Percentiles rank a stretch among this genome's conserved stretches.
phyloP scores from a whole-genome alignment of 768 basidiomycete genomes.

The Postia placenta region DNA sequence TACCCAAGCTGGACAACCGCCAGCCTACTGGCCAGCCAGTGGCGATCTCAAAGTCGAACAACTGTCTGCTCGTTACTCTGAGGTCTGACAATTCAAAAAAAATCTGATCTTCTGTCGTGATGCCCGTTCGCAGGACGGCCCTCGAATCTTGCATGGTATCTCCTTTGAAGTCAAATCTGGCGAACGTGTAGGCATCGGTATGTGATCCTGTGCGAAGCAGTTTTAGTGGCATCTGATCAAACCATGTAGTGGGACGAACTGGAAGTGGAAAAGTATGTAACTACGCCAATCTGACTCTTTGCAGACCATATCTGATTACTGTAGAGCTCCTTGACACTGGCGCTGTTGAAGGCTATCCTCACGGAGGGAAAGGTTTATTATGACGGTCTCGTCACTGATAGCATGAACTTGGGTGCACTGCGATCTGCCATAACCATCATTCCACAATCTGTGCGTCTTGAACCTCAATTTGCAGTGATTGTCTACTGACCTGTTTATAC shows the following conservation, averaged over 20 bases:
- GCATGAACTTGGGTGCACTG: constrained; percentile 41
- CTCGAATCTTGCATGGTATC: constrained; percentile 47
- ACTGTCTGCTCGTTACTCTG: constrained; percentile 41
- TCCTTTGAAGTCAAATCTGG: constrained; percentile 48
- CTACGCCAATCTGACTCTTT: too few species aligned
- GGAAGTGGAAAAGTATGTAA: constrained; percentile 45
- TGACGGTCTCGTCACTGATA: constrained; percentile 34
- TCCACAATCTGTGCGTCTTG: constrained; percentile 28
- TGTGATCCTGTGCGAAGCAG: not conserved
- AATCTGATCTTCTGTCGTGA: not conserved
- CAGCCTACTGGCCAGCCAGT: constrained; percentile 57
- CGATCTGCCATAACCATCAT: constrained; percentile 42
- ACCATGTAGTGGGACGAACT: constrained; percentile 39
- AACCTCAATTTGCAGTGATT: constrained; percentile 7
- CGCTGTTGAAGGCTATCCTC: constrained; percentile 43
- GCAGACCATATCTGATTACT: too few species aligned
- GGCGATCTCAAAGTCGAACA: constrained; percentile 43
- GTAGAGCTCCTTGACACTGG: constrained; percentile 45
- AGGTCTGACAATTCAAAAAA: constrained; percentile 12
- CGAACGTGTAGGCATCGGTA: constrained; percentile 48
- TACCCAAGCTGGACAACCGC: constrained; percentile 36
- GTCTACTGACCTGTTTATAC: constrained; percentile 7
- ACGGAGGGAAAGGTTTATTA: constrained; percentile 41
- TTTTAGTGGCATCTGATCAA: not conserved
- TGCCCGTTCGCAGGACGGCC: constrained; percentile 37